phyloP scores from a whole-genome alignment of 2,329 filamentous ascomycete species.

The Ophiostoma novo-ulmi region DNA sequence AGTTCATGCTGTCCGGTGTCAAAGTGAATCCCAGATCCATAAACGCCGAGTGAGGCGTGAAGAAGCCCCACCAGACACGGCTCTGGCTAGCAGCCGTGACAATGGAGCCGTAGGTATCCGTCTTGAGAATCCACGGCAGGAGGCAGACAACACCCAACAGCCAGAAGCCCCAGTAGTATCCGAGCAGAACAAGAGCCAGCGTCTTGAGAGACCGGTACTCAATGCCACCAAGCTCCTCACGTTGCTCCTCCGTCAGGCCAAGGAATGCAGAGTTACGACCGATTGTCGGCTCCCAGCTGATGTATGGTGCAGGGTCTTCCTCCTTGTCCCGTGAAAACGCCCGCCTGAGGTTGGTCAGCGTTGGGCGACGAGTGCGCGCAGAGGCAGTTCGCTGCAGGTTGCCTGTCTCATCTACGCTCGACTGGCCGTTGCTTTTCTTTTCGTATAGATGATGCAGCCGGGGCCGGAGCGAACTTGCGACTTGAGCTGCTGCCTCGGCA shows the following conservation, averaged over 20 bases:
- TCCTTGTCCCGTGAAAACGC: constrained; percentile 50
- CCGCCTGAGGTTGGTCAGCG: constrained; percentile 55
- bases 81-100: constrained; percentile 59
- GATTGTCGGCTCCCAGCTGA: constrained; percentile 89
- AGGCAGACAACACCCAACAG: constrained; percentile 68
- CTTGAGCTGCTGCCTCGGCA: constrained; percentile 39
- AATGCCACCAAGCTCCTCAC: constrained; percentile 92
- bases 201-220: constrained; percentile 92
- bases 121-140: constrained; percentile 71
- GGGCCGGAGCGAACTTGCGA: constrained; percentile 40
- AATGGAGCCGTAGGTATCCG: constrained; percentile 55
- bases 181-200: constrained; percentile 68
- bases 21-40: constrained; percentile 93
- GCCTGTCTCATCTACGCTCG: constrained; percentile 25
- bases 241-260: constrained; percentile 80
- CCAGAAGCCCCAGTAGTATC: constrained; percentile 81
- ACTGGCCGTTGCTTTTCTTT: not conserved
- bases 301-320: constrained; percentile 68
- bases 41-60: constrained; percentile 81
- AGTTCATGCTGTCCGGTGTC: constrained; percentile 89
- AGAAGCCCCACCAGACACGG: constrained; percentile 86
- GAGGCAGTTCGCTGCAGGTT: constrained; percentile 22
- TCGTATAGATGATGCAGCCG: constrained; percentile 40
- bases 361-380: constrained; percentile 41
- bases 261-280: constrained; percentile 91